Base-by-base conservation (phyloP, 148 eudicot genomes). In the Camellia japonica region DNA sequence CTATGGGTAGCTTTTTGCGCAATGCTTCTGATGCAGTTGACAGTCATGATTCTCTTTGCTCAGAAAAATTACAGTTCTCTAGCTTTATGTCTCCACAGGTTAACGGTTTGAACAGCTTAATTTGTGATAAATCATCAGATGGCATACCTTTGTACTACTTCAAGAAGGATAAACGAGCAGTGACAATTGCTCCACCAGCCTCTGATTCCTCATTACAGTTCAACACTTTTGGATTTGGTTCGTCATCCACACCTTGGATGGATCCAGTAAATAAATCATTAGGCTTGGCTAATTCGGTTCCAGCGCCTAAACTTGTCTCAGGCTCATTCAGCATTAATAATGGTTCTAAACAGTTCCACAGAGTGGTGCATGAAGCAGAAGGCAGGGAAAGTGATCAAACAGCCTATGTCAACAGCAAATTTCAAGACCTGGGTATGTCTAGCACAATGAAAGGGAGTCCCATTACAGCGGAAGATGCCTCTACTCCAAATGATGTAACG, bases 281-380 rank as follows among this genome's bases (percentile, higher is more conserved):
- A 80, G 91, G 92, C 81, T 87, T 95, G 93, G 86, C 94, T 79
- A 90, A 89, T 84, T 93, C 99, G 23, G 87, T 88, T 73, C 93
- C 98, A 11, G 81, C 90, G 15, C 93, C 91, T 62, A 92, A 90
- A 86, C 87, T 90, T 78, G 88, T 90, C 62, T 92, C 97, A 11
- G 97, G 94, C 16, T 90, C 98, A 81, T 90, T 91, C 79, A 90
- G 89, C 84, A 87, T 95, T 56, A 86, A 87, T 70, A 88, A 85
- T 78, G 89, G 93, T 74, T 88, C 99, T 80, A 86, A 90, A 68
- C 91, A 87, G 79, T 88, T 96, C 84, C 93, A 93, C 74, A 87
- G 99, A 84, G 99, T 96, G 83, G 99, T 96, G 60, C 97, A 96
- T 75, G 99, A 96, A 86, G 91, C 90, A 63, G 99, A 96, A 68